Percentiles rank a stretch among this genome's conserved stretches.
phyloP scores from a whole-genome alignment of 257 asterid species.

The Solanum sparsipilum region DNA sequence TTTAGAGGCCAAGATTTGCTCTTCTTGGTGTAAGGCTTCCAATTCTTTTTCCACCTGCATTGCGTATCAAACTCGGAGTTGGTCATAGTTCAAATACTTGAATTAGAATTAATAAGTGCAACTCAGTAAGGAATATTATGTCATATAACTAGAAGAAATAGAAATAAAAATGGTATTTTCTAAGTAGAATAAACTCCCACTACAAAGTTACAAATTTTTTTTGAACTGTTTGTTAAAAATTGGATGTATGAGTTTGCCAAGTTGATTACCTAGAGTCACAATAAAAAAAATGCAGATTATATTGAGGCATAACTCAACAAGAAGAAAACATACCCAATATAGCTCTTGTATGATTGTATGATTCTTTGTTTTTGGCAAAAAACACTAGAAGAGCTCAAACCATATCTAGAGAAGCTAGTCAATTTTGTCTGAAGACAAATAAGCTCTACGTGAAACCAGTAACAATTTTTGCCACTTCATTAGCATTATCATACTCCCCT shows the following conservation, averaged over 20 bases:
- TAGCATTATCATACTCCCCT: conserved; percentile 63
- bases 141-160: background rate
- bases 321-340: background rate
- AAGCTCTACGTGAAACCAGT: conserved; percentile 21
- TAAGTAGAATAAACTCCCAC: background rate
- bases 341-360: background rate
- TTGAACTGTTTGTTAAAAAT: background rate
- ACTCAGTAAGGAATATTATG: background rate
- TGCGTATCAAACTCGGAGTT: background rate
- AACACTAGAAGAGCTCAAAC: background rate
- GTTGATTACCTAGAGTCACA: background rate
- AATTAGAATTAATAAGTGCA: background rate
- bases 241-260: background rate
- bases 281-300: background rate
- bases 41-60: background rate
- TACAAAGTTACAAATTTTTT: background rate
- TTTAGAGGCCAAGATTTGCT: background rate
- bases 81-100: background rate
- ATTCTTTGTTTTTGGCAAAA: background rate
- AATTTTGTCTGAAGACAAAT: background rate
- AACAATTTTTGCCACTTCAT: conserved; percentile 38
- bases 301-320: background rate
- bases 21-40: background rate
- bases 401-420: background rate
- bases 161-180: background rate